Evolutionary conservation across 176 grass and related monocot species (phyloP).

Genomic region (Eragrostis nindensis): DNA sequence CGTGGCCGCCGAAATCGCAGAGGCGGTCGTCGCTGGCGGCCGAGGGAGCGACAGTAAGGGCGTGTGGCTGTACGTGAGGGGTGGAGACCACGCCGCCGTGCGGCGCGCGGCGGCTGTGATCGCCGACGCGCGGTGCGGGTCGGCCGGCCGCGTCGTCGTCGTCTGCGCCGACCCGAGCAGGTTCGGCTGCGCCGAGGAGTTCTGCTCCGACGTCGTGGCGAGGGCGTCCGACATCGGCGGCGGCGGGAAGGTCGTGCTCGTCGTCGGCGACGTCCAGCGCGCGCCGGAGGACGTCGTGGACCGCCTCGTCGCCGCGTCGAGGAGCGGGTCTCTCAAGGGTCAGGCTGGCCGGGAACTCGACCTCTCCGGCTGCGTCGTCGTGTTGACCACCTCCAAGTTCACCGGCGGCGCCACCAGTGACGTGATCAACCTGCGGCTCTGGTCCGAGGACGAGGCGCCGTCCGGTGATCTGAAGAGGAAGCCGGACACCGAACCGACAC

Average conservation of each 20-base stretch:
- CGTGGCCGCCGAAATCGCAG: slow-evolving; percentile 46
- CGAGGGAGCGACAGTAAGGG: slow-evolving; percentile 17
- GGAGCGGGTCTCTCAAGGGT: slow-evolving; percentile 26
- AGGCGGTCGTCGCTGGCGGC: slow-evolving; percentile 27
- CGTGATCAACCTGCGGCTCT: slow-evolving; percentile 51
- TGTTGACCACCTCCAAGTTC: slow-evolving; percentile 49
- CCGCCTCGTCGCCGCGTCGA: slow-evolving; percentile 22
- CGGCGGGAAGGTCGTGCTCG: slow-evolving; percentile 44
- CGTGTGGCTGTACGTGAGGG: slow-evolving; percentile 60
- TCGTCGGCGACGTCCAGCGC: slow-evolving; percentile 58
- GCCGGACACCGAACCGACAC: not conserved
- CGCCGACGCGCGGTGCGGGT: slow-evolving; percentile 50
- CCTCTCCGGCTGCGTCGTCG: slow-evolving; percentile 49
- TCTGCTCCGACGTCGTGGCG: slow-evolving; percentile 32
- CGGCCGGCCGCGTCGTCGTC: slow-evolving; percentile 26
- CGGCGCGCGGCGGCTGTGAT: slow-evolving; percentile 48
- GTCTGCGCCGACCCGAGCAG: slow-evolving; percentile 19
- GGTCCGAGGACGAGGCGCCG: slow-evolving; percentile 10
- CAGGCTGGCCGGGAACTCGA: slow-evolving; percentile 24
- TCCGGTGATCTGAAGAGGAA: slow-evolving; percentile 58
- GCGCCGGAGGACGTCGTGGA: slow-evolving; percentile 42
- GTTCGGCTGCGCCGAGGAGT: slow-evolving; percentile 33
- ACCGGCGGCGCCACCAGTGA: not conserved
- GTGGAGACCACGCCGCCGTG: slow-evolving; percentile 53
- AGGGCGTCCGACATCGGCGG: slow-evolving; percentile 34